Percentiles rank a stretch among this genome's conserved stretches.
Evolutionary conservation across 768 basidiomycete species (phyloP).

Genomic region (Lentinula aciculospora): DNA sequence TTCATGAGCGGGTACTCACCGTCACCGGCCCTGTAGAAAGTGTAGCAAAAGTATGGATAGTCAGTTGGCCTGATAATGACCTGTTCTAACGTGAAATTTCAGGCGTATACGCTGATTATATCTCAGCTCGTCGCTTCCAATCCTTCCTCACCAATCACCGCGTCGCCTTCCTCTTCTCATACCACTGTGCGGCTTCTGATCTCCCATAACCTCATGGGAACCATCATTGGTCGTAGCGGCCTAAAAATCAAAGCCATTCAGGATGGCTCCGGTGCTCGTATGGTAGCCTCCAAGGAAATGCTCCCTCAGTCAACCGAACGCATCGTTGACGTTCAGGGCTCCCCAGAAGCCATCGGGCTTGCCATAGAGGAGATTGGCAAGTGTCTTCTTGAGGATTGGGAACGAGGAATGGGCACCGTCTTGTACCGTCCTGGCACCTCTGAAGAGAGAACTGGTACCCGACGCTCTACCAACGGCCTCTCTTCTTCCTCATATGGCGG

Average conservation of each 20-base stretch:
- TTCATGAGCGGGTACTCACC: conserved; percentile 96
- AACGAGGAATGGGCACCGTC: conserved; percentile 88
- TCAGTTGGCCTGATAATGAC: conserved; percentile 9
- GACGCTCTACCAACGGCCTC: conserved; percentile 49
- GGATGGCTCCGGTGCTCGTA: conserved; percentile 90
- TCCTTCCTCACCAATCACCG: conserved; percentile 63
- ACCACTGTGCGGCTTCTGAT: conserved; percentile 96
- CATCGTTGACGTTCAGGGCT: conserved; percentile 95
- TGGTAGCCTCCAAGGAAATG: conserved; percentile 99
- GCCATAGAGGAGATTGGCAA: conserved; percentile 96
- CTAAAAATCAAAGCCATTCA: conserved; percentile 99
- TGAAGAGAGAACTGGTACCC: conserved; percentile 54
- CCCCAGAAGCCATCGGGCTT: conserved; percentile 86
- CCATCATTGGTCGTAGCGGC: conserved; percentile 93
- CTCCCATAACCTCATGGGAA: conserved; percentile 99
- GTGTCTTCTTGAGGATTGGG: conserved; percentile 95
- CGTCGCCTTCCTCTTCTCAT: conserved; percentile 68
- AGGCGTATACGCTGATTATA: conserved; percentile 96
- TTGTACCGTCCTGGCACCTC: conserved; percentile 92
- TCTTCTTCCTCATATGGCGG: conserved; percentile 34
- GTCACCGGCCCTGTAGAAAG: conserved; percentile 89
- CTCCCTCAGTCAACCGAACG: conserved; percentile 98
- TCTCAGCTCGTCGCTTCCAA: conserved; percentile 82
- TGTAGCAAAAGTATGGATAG: conserved; percentile 75
- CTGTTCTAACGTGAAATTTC: conserved; percentile 12